Evolutionary conservation across 2,329 filamentous ascomycete species (phyloP).

Genomic region (Capronia epimyces): DNA sequence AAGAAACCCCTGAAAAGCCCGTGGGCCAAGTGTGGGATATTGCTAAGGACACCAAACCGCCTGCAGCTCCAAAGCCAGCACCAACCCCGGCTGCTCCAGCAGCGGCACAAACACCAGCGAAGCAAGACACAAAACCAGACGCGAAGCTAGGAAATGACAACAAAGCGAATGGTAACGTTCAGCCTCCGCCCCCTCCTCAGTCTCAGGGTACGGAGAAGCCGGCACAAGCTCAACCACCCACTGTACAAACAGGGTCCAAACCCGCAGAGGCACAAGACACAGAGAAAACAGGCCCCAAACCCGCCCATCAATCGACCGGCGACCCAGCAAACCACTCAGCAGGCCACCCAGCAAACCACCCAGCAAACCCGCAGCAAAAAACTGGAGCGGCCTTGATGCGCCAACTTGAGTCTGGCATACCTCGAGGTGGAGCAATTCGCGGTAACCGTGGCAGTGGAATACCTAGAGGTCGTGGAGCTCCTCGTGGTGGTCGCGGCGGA

Average conservation of each 20-base stretch:
- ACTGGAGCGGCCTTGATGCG: constrained; percentile 21
- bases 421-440: constrained; percentile 19
- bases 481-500: constrained; percentile 37
- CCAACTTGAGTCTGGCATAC: constrained; percentile 23
- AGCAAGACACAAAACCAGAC: constrained; percentile 6
- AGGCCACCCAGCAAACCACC: constrained; percentile 3
- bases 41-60: constrained; percentile 62
- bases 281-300: background rate
- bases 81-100: constrained; percentile 15
- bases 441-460: constrained; percentile 37
- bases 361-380: constrained; percentile 18
- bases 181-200: constrained; percentile 9
- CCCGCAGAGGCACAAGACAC: constrained; percentile 16
- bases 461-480: constrained; percentile 40
- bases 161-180: constrained; percentile 20
- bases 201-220: constrained; percentile 17
- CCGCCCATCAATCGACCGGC: constrained; percentile 1
- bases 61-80: constrained; percentile 31
- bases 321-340: background rate
- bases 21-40: constrained; percentile 83
- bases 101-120: constrained; percentile 12
- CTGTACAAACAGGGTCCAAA: constrained; percentile 12
- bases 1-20: constrained; percentile 76
- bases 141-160: constrained; percentile 5
- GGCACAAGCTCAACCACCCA: constrained; percentile 16